Evolutionary conservation across 768 basidiomycete genomes (phyloP), one percentile per base, ranked within the genome.

Genomic region (Fomitopsis pulvina): DNA sequence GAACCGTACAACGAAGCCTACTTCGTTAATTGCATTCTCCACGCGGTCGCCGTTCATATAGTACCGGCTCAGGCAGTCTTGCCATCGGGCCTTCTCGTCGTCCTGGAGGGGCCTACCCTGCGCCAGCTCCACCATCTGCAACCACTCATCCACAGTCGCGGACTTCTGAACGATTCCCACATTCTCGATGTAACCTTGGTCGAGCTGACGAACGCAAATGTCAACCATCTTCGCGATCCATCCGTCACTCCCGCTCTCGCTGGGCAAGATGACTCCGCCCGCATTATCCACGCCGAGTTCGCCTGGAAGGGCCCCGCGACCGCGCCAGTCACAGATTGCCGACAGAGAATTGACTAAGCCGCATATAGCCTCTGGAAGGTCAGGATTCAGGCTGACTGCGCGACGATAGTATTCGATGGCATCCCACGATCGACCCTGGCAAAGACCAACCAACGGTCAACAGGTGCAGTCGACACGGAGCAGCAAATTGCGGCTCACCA

Each of bases 291-390:
- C 58, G 21, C 57, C 54, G 32, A 48, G 18, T 32, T 63, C 58
- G 41, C 47, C 22, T 37, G 60, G 52, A 44, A 67, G 62, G n/a
- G 66, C 68, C 39, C 60, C 71, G 51, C 65, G 61, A 40, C 73
- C 74, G 12, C 66, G 58, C 70, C 70, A 78, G 55, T 73, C 71
- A 54, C 76, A 78, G 10, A 78, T 61, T 0, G 77, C 70, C 45
- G 65, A 68, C 30, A 71, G 68, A 12, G 77, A 68, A 47, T 71
- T 73, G 41, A 62, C 69, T n/a, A 76, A 55, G 16, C 76, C 76
- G 52, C 75, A 76, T 12, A 75, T 63, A 0, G 74, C 76, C 52
- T 78, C 77, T 0, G 71, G 64, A 18, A 78, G 69, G 14, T 66
- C 54, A 5, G 75, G 70, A 52, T 76, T 74, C 12, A 63, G 61